A percentile compares a stretch with the other conserved stretches of the same genome.
These are phyloP conservation scores for Thecaphora thlaspeos DNA, from an alignment of 1,284 basidiomycete genomes.

Conservation along the genomic window DNA sequence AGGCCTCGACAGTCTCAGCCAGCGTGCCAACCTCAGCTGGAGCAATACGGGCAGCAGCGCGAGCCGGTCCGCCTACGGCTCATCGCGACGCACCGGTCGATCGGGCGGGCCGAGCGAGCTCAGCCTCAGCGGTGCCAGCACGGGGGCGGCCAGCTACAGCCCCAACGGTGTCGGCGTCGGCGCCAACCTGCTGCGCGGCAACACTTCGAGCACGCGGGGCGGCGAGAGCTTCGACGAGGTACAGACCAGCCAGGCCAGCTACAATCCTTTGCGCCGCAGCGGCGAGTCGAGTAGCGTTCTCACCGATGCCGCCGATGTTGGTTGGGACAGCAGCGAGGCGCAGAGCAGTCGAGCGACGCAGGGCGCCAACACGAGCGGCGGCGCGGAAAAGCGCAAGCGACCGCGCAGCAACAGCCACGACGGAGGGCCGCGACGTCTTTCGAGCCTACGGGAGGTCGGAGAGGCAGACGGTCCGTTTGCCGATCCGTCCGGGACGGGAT, in stretches of 20 bases:
- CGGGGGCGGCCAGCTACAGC: conserved; percentile 41
- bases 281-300: conserved; percentile 2
- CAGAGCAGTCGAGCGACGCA: conserved; percentile 29
- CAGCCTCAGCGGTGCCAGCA: conserved; percentile 25
- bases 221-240: conserved; percentile 3
- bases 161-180: conserved; percentile 13
- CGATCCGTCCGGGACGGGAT: conserved; percentile 1
- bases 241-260: conserved; percentile 4
- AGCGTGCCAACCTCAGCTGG: conserved; percentile 18
- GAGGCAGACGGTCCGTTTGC: conserved; percentile 12
- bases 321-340: conserved; percentile 9
- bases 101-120: conserved; percentile 20
- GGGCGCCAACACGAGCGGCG: conserved; percentile 11
- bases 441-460: conserved; percentile 21
- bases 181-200: conserved; percentile 19
- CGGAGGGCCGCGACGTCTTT: conserved; percentile 11
- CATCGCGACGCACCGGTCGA: conserved; percentile 14
- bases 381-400: conserved; percentile 10
- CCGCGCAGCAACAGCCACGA: conserved; percentile 6
- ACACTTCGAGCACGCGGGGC: conserved; percentile 26
- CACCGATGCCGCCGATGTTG: conserved; percentile 7
- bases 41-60: conserved; percentile 19
- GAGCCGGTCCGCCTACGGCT: conserved; percentile 16
- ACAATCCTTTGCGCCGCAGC: conserved; percentile 6
- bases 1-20: conserved; percentile 31